These are phyloP conservation scores for Sporopachydermia lactativora DNA, from an alignment of 805 yeast species.

Conservation along the genomic window DNA sequence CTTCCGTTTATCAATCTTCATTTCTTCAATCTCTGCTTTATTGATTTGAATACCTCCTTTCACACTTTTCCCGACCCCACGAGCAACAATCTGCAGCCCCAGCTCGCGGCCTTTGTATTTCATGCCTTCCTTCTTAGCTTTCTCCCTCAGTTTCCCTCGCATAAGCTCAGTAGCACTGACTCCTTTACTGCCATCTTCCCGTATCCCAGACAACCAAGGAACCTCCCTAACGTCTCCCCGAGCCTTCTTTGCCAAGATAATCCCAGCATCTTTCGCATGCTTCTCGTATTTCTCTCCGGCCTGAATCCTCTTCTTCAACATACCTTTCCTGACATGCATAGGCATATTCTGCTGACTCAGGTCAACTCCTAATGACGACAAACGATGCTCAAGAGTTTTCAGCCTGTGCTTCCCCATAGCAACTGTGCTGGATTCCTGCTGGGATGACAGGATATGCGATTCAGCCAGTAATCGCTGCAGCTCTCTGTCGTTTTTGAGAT, in stretches of 20 bases:
- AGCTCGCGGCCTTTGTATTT: background rate
- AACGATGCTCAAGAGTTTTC: conserved; percentile 22
- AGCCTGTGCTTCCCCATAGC: conserved; percentile 24
- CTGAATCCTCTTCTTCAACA: conserved; percentile 42
- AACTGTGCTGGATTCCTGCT: conserved; percentile 12
- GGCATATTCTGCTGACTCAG: conserved; percentile 54
- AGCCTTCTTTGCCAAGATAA: conserved; percentile 57
- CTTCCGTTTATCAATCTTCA: conserved; percentile 17
- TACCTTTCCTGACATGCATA: conserved; percentile 77
- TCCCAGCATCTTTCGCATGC: conserved; percentile 84
- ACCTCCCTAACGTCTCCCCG: conserved; percentile 35
- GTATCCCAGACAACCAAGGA: conserved; percentile 1
- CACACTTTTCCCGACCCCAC: conserved; percentile 56
- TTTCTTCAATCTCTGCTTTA: conserved; percentile 45
- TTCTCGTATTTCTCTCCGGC: conserved; percentile 45
- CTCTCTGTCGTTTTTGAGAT: conserved; percentile 52
- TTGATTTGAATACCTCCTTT: conserved; percentile 66
- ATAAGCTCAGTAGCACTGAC: background rate
- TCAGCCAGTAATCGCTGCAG: conserved; percentile 53
- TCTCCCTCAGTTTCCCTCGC: background rate
- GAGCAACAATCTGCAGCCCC: background rate
- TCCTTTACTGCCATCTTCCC: background rate
- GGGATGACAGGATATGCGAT: conserved; percentile 43
- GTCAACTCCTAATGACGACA: conserved; percentile 18
- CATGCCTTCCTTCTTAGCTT: background rate